Base-by-base conservation (phyloP, 768 basidiomycete species). In the Boletus sensibilis region DNA sequence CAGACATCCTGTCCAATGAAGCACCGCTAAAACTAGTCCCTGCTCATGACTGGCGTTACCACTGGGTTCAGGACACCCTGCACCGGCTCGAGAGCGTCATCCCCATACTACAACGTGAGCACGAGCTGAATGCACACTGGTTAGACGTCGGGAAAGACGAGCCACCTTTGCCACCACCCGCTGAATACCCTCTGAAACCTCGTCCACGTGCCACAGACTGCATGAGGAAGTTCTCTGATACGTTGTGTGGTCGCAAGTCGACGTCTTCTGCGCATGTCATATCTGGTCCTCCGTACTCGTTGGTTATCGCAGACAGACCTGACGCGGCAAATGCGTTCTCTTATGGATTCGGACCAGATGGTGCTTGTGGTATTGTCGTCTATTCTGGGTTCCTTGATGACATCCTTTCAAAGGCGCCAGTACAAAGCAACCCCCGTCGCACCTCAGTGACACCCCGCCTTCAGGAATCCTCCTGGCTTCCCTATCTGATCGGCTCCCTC, bases 341-440 rank as follows among this genome's bases (percentile, higher is more conserved):
- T 1, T 98, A 95, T 67, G 96, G 96, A 2, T 98, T 98, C 62
- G 93, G 93, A 13, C 88, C 92, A 3, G 85, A 94, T 64, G 90
- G 92, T 37, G 92, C 87, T 1, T 94, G 93, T 55, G 96, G 97
- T 7, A 83, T 99, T 55, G 95, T 98, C 52, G 85, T 99, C 10
- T 98, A 92, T 71, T 92, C 91, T 13, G 96, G 96, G 6, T 92
- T 98, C 75, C 69, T 98, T 47, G 91, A 98, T 67, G 86, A 93
- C 52, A 87, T 98, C 50, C 77, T 97, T 34, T 68, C 82, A 39
- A 80, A 78, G 60, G 69, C 71, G 33, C 51, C 55, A 27, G 25
- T 11, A 14, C 57, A 50, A 38, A n/a, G n/a, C 13, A 52, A 46
- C 18, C 74, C 80, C 5, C 61, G 67, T 31, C 66, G 66, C 29